phyloP scores from a whole-genome alignment of 352 stramenopile species.

The Pythium coloratum region DNA sequence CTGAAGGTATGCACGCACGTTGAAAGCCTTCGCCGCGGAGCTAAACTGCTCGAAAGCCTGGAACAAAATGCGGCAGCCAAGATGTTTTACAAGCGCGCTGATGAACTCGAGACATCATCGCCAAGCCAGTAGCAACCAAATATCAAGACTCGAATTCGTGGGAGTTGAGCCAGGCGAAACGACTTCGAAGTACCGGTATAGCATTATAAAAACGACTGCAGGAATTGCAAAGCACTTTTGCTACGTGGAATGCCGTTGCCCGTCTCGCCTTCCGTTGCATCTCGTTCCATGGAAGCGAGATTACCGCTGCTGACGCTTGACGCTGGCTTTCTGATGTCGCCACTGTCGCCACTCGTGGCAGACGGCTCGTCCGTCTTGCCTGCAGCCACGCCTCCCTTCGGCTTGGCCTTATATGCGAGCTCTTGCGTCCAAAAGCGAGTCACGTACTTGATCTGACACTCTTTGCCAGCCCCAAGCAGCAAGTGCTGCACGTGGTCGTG shows the following conservation, averaged over 20 bases:
- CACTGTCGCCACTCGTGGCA: background rate
- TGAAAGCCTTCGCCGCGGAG: background rate
- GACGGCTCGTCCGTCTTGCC: background rate
- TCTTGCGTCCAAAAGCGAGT: slow-evolving; percentile 61
- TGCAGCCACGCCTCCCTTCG: background rate
- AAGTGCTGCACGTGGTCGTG: slow-evolving; percentile 56
- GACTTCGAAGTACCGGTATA: no score
- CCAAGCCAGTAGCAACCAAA: no score
- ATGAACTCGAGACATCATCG: no score
- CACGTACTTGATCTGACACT: slow-evolving; percentile 51
- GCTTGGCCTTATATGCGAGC: background rate
- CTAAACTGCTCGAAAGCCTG: slow-evolving; percentile 3
- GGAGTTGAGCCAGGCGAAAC: no score
- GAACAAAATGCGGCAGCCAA: slow-evolving; percentile 24
- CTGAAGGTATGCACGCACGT: slow-evolving; percentile 10
- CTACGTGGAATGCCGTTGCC: slow-evolving; percentile 20
- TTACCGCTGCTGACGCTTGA: slow-evolving; percentile 6
- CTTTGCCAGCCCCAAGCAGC: slow-evolving; percentile 56
- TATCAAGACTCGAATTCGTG: no score
- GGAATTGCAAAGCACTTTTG: slow-evolving; percentile 25
- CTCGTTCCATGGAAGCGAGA: background rate
- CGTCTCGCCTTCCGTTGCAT: background rate
- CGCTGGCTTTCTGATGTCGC: background rate
- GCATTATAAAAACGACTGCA: slow-evolving; percentile 20
- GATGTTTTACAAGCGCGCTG: slow-evolving; percentile 25